Base-by-base conservation (phyloP, 768 basidiomycete species). In the Rhizopogon sp. region DNA sequence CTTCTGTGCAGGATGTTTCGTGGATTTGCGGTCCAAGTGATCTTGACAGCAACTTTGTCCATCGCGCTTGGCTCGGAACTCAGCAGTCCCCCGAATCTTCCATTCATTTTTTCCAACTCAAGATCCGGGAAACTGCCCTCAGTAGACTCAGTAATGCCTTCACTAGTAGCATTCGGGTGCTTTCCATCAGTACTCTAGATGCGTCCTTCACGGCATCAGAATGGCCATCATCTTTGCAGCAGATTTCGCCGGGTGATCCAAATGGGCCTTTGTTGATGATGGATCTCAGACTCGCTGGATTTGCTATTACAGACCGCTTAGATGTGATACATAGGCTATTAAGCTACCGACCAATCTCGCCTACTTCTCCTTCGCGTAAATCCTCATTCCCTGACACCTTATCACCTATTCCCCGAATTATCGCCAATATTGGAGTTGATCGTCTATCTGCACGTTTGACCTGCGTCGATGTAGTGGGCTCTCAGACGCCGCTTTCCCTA, bases 201-300 rank as follows among this genome's bases (percentile, higher is more conserved):
- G 44, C 62, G 22, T 64, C 70, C 5, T 52, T 78, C 14, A 66
- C 87, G 22, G 66, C 76, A 20, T 77, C 77, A 3, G 82, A 84
- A 64, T 90, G 85, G 86, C 83, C 85, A 8, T 66, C 76, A 41
- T 79, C 78, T n/a, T 79, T 79, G 73, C 72, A 78, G 20, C 70
- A 77, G 0, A 81, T 84, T 60, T 64, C 85, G 43, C 57, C 69
- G 11, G 81, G 79, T 22, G 85, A 86, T 61, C 78, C 83, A 8
- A 84, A 84, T 62, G 73, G 78, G 9, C 76, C 87, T 10, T 72
- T 84, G 11, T 45, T 88, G 17, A 78, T 78, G 28, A 61, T 83
- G 20, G 75, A 74, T 39, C 57, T 76, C 41, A 73, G 66, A 28
- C 54, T 84, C 11, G 75, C 75, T 11, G 70, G 70, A 16, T 55